phyloP scores from a whole-genome alignment of 169 alveolate genomes.

The Babesia sp. region DNA sequence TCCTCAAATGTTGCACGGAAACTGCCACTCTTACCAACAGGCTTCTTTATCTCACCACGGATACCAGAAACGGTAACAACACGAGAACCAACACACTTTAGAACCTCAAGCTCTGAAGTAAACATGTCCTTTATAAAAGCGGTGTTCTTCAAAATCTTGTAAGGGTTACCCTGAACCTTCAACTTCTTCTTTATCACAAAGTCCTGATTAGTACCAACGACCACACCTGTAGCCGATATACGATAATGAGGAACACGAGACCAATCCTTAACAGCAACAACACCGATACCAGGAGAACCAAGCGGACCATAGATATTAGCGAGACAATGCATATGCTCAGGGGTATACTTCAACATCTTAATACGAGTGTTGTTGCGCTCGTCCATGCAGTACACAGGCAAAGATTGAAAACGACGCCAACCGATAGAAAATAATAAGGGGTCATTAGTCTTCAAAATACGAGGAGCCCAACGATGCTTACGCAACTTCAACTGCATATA shows the following conservation, averaged over 20 bases:
- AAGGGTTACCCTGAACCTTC: constrained; percentile 94
- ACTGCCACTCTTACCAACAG: constrained; percentile 90
- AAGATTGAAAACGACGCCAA: constrained; percentile 98
- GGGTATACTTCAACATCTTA: constrained; percentile 90
- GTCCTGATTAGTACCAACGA: constrained; percentile 87
- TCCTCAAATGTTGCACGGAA: constrained; percentile 99
- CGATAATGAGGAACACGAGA: constrained; percentile 89
- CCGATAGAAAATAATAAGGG: constrained; percentile 97
- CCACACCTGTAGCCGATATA: constrained; percentile 94
- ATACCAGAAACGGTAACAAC: constrained; percentile 98
- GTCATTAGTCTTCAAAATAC: constrained; percentile 94
- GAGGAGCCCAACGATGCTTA: constrained; percentile 93
- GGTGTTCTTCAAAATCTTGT: constrained; percentile 95
- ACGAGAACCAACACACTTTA: constrained; percentile 96
- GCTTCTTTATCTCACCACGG: constrained; percentile 97
- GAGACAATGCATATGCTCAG: constrained; percentile 95
- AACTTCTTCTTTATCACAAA: constrained; percentile 61
- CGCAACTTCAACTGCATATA: constrained; percentile 61
- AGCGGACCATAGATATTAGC: constrained; percentile 96
- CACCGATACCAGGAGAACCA: constrained; percentile 87
- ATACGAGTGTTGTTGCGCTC: constrained; percentile 89
- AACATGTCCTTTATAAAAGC: constrained; percentile 98
- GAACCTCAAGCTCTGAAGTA: constrained; percentile 96
- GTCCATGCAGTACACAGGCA: constrained; percentile 93
- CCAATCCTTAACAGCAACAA: constrained; percentile 81